Base-by-base conservation (phyloP, 1,284 basidiomycete genomes). In the Tylopilus orsonianus region DNA sequence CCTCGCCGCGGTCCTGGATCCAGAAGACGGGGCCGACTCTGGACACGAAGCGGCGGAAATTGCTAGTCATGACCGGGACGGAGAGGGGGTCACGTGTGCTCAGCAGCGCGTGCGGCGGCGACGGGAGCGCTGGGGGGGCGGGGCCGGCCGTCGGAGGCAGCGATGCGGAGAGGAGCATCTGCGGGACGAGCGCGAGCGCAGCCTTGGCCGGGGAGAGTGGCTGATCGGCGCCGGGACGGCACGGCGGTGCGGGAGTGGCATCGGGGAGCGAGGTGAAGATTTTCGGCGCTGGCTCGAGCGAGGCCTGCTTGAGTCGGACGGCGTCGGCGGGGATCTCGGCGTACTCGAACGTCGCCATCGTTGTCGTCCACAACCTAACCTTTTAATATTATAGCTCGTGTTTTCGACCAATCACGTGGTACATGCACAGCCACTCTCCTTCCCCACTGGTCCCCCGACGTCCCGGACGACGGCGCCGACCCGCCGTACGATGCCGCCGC, bases 1-100 rank as follows among this genome's bases (percentile, higher is more conserved):
- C 87, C 60, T 90, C 87, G 16, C 84, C 57, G 2, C 87, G 70
- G 58, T 90, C 88, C 66, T 87, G 85, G 12, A 90, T 54, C 87
- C 87, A 90, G 56, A 89, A 90, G 6, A 88, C 68, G 0, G 84
- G 81, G 0, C 85, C 85, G 4, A 79, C 71, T 53, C 75, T 80
- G 7, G 79, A 73, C 1, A 90, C 76, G 51, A 90, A 90, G 8
- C 85, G 72, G 50, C 81, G 78, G 60, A 90, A 90, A 58, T 90
- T 89, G 46, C 73, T 75, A 0, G 85, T 82, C 50, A 81, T 85
- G 27, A 81, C 84, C 0, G 80, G 85, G 5, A 90, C 72, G 0
- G 85, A 87, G 3, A 90, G 73, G 0, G 87, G 79, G 54, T 88
- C 86, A 9, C 72, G 68, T 7, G 74, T 75, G 29, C 71, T 74